Evolutionary conservation across 345 rosid genomes (phyloP).

Genomic region (Corymbia maculata): DNA sequence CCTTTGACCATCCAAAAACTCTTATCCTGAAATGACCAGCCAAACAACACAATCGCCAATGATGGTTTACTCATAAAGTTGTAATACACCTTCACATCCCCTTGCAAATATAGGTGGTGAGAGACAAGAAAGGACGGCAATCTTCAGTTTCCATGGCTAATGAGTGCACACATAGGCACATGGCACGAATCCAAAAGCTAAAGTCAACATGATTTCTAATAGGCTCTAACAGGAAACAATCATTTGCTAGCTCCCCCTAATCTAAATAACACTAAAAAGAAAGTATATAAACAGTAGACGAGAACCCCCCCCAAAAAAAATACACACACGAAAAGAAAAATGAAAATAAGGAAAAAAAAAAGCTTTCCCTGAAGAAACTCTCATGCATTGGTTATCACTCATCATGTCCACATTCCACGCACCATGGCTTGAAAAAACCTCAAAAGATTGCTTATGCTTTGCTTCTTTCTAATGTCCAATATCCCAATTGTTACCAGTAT

Average conservation of each 20-base stretch:
- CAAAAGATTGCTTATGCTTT: neutral
- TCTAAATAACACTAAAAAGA: neutral
- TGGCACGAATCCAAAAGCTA: neutral
- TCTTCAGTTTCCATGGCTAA: neutral
- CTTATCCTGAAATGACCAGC: slow-evolving; percentile 50
- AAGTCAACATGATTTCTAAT: neutral
- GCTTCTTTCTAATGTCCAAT: neutral
- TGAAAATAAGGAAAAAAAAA: neutral
- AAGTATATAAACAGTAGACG: neutral
- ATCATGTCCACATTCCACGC: neutral
- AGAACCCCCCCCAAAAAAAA: neutral
- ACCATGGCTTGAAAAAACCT: neutral
- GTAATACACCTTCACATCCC: neutral
- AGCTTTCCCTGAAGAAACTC: neutral
- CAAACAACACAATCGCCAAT: neutral
- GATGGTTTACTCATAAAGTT: neutral
- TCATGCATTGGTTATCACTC: neutral
- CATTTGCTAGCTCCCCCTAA: neutral
- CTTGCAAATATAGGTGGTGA: neutral
- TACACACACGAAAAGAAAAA: neutral
- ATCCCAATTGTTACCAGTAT: neutral
- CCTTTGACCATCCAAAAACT: slow-evolving; percentile 57
- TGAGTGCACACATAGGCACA: neutral
- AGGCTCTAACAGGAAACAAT: neutral
- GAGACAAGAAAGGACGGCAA: neutral